Conservation (phyloP, 768 basidiomycete genomes). For the Xerocomus brunneocitrinus region DNA sequence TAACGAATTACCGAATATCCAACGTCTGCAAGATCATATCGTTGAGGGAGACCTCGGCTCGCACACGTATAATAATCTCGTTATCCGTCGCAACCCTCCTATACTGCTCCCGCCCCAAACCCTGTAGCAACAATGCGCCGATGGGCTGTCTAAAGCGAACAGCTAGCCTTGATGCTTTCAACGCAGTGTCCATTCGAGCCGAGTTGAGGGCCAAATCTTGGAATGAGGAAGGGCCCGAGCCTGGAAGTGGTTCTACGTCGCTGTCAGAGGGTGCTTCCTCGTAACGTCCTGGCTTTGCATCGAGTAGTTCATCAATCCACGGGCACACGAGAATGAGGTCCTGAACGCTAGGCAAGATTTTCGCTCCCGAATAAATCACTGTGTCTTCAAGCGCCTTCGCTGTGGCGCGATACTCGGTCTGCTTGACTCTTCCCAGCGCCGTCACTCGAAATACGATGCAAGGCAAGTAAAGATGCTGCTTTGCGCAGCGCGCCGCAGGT, state of each 20-base stretch:
- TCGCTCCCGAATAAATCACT: constrained; percentile 5
- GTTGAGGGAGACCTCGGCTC: background rate
- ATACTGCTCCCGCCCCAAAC: constrained; percentile 5
- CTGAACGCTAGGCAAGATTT: background rate
- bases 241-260: background rate
- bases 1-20: background rate
- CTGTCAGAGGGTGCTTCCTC: background rate
- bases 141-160: constrained; percentile 14
- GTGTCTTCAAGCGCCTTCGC: constrained; percentile 10
- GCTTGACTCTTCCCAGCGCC: background rate
- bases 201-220: background rate
- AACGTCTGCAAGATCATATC: constrained; percentile 8
- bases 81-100: constrained; percentile 12
- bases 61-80: constrained; percentile 10
- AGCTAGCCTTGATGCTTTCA: background rate
- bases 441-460: constrained; percentile 17
- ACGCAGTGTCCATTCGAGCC: background rate
- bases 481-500: constrained; percentile 2
- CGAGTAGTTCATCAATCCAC: constrained; percentile 17
- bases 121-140: constrained; percentile 11
- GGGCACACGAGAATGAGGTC: constrained; percentile 15
- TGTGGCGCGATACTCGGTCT: constrained; percentile 4
- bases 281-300: background rate
- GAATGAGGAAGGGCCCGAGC: background rate
- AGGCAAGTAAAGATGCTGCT: constrained; percentile 12